phyloP scores from a whole-genome alignment of 1,284 basidiomycete species.

The Boletus smithii region DNA sequence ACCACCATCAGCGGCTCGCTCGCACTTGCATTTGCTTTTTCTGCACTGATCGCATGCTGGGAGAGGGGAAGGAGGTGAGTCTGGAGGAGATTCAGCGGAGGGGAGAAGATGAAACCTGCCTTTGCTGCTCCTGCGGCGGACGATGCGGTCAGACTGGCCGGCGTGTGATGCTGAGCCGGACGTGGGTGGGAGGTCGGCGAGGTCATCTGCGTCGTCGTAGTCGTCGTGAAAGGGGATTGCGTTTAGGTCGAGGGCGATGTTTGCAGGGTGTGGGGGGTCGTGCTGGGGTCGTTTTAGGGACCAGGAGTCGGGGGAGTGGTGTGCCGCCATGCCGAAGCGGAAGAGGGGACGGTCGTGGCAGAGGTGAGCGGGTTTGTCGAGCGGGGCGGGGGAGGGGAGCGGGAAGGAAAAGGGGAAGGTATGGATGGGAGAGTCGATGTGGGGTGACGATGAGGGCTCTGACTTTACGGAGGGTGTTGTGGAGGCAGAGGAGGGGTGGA shows the following conservation, averaged over 20 bases:
- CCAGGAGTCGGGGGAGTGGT: conserved; percentile 24
- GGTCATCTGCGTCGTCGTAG: conserved; percentile 47
- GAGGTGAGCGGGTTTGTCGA: no score
- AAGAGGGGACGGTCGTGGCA: conserved; percentile 11
- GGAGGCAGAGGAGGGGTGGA: conserved; percentile 1
- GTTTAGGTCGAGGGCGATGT: conserved; percentile 23
- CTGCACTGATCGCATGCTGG: conserved; percentile 78
- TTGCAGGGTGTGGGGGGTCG: conserved; percentile 3
- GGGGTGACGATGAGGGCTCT: conserved; percentile 26
- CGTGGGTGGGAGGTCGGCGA: conserved; percentile 38
- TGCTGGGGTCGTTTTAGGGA: conserved; percentile 17
- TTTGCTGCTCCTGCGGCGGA: conserved; percentile 68
- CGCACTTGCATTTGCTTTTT: conserved; percentile 38
- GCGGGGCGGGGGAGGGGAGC: background rate
- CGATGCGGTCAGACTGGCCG: conserved; percentile 44
- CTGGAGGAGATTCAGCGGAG: background rate
- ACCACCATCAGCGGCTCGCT: conserved; percentile 21
- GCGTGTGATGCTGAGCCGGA: conserved; percentile 18
- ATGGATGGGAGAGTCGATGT: conserved; percentile 20
- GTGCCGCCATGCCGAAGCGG: conserved; percentile 32
- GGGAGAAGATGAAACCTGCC: conserved; percentile 38
- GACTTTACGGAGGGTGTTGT: conserved; percentile 28
- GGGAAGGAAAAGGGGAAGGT: conserved; percentile 26
- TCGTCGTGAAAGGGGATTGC: conserved; percentile 49
- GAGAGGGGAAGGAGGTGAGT: background rate